Evolutionary conservation across 768 basidiomycete species (phyloP).

Genomic region (Kwoniella mangroviensis): DNA sequence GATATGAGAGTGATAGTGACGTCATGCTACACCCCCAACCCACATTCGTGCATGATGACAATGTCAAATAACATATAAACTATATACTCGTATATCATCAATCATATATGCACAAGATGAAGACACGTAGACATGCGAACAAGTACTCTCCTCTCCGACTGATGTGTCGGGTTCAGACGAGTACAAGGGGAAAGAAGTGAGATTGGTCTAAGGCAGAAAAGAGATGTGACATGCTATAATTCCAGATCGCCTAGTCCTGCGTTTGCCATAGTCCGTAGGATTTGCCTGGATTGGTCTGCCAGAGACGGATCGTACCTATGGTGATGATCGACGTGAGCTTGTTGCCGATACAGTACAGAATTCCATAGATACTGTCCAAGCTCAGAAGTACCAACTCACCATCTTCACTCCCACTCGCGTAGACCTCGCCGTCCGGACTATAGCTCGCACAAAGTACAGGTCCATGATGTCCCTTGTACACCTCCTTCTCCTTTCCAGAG

Average conservation of each 20-base stretch:
- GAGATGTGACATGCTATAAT: background rate
- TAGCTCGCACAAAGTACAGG: conserved; percentile 93
- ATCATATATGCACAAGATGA: background rate
- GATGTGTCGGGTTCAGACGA: no score
- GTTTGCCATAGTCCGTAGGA: conserved; percentile 77
- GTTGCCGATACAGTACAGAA: conserved; percentile 1
- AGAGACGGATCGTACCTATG: conserved; percentile 87
- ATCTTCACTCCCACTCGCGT: conserved; percentile 91
- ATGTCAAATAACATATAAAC: background rate
- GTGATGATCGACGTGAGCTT: background rate
- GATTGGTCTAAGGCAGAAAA: background rate
- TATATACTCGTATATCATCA: background rate
- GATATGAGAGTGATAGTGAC: background rate
- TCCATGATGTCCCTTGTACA: conserved; percentile 95
- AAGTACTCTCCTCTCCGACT: background rate
- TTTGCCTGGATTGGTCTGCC: conserved; percentile 96
- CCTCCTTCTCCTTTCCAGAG: conserved; percentile 84
- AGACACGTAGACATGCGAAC: background rate
- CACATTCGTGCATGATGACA: background rate
- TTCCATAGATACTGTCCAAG: background rate
- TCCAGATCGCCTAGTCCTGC: conserved; percentile 29
- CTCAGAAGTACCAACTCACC: conserved; percentile 45
- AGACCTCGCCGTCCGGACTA: conserved; percentile 96
- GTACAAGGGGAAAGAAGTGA: no score
- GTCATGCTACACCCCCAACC: background rate